Conservation (phyloP, 1,139 yeast genomes). For the Suhomyces coccinellae region DNA sequence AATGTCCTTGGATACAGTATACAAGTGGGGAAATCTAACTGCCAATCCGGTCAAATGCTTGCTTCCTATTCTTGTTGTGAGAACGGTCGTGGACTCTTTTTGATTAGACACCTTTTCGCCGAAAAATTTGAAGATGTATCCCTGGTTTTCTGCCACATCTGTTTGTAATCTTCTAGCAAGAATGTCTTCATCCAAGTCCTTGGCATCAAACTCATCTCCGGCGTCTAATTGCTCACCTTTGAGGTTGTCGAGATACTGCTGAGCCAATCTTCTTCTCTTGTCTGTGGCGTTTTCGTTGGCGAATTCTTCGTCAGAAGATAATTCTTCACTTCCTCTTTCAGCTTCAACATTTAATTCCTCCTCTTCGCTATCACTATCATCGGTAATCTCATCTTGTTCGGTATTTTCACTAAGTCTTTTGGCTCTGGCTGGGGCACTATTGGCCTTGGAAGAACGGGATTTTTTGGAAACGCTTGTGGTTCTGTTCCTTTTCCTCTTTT, state of each 20-base stretch:
- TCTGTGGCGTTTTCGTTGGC: slow-evolving; percentile 84
- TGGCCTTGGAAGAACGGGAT: slow-evolving; percentile 11
- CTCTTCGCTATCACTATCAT: slow-evolving; percentile 43
- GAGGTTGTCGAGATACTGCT: slow-evolving; percentile 83
- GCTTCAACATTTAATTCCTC: slow-evolving; percentile 39
- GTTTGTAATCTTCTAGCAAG: slow-evolving; percentile 75
- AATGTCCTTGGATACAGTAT: slow-evolving; percentile 81
- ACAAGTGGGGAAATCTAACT: slow-evolving; percentile 59
- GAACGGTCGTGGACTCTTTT: slow-evolving; percentile 34
- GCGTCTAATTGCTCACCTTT: slow-evolving; percentile 54
- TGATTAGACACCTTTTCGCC: slow-evolving; percentile 50
- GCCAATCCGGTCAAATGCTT: slow-evolving; percentile 57
- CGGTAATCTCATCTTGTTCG: slow-evolving; percentile 18
- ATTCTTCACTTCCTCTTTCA: slow-evolving; percentile 34
- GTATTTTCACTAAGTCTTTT: slow-evolving; percentile 11
- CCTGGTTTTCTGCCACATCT: slow-evolving; percentile 89
- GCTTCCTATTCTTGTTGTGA: slow-evolving; percentile 58
- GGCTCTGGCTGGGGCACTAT: slow-evolving; percentile 12
- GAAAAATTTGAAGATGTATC: slow-evolving; percentile 71
- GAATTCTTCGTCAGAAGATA: slow-evolving; percentile 68
- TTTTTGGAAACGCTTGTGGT: slow-evolving; percentile 21
- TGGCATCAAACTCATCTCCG: slow-evolving; percentile 78
- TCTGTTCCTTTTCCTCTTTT: slow-evolving; percentile 47
- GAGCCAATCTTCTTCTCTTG: slow-evolving; percentile 89
- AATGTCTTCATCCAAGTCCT: slow-evolving; percentile 84